Base-by-base conservation (phyloP, 2,329 filamentous ascomycete genomes). In the Sordariomycetes sp. region DNA sequence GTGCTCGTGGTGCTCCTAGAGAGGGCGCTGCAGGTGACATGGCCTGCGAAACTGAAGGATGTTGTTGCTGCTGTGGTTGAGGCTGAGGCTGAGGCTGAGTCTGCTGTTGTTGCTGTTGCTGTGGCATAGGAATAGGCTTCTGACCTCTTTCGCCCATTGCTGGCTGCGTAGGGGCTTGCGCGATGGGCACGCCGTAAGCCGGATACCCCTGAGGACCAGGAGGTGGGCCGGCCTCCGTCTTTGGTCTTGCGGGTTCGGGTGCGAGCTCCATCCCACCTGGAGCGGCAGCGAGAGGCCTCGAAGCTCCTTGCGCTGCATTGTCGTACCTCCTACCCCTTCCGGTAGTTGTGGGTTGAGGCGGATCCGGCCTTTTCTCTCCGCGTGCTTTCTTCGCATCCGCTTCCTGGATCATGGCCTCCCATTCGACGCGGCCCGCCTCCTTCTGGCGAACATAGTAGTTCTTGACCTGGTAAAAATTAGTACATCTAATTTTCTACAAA, bases 381-480 rank as follows among this genome's bases (percentile, higher is more conserved):
- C 70, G 58, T 8, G 49, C 42, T 34, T 62, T 64, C 54, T 73
- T 76, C 18, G 55, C 59, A 41, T 82, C 75, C 12, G 79, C 75
- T 30, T 79, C 74, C 33, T 59, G 61, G 2, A 76, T 73, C 38
- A 81, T 66, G 6, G 54, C 55, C 39, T 76, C 74, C 69, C 73
- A 81, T 33, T 79, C 74, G 3, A 60, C 55, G 43, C 73, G 74
- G 14, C 62, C 59, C 40, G 68, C 64, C 42, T 80, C 76, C 47
- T 76, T 74, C 46, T 79, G 72, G 5, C 78, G 68, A 17, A 70
- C 65, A 43, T 73, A 82, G 47, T 79, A 82, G 46, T 83, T 83
- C 47, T 81, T 80, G 17, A 82, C 76, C 75, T 80, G 26, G 48
- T 35, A n/a, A 33, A 12, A 15, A 15, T 9, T 6, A 18, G 14